Evolutionary conservation across 2,329 filamentous ascomycete species (phyloP).

Genomic region (Fusarium staphyleae): DNA sequence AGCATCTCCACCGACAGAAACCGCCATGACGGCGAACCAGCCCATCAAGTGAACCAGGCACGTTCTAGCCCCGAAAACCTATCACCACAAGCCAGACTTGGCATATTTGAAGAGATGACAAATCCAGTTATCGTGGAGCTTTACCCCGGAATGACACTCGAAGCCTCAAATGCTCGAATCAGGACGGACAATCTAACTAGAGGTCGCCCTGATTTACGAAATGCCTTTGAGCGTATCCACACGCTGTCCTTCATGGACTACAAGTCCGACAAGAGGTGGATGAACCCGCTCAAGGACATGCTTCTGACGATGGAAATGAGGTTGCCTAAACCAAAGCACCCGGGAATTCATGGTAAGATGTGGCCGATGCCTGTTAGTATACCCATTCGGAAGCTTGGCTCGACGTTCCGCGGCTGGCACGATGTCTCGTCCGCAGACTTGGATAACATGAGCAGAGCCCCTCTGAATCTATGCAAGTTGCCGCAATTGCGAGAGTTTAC

Average conservation of each 20-base stretch:
- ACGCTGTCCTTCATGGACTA: constrained; percentile 1
- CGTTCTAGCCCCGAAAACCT: not conserved
- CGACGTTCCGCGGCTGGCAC: not conserved
- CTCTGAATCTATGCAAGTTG: not conserved
- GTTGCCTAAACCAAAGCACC: constrained; percentile 1
- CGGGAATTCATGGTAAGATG: not conserved
- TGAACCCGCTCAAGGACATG: constrained; percentile 10
- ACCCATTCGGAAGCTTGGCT: constrained; percentile 5
- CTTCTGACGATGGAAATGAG: constrained; percentile 16
- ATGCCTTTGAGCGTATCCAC: not conserved
- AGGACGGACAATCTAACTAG: not conserved
- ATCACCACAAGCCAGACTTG: not conserved
- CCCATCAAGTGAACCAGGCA: not conserved
- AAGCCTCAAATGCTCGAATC: not conserved
- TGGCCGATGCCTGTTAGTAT: constrained; percentile 1
- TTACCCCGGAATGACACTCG: not conserved
- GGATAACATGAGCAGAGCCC: not conserved
- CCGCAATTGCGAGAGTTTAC: constrained; percentile 20
- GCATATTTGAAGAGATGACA: not conserved
- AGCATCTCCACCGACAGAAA: no score
- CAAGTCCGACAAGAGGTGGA: not conserved
- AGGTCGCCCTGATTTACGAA: not conserved
- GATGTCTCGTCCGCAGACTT: not conserved
- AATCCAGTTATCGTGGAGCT: constrained; percentile 4
- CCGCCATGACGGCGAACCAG: not conserved